Base-by-base conservation (phyloP, 1,284 basidiomycete genomes). In the Chalciporus sp. region DNA sequence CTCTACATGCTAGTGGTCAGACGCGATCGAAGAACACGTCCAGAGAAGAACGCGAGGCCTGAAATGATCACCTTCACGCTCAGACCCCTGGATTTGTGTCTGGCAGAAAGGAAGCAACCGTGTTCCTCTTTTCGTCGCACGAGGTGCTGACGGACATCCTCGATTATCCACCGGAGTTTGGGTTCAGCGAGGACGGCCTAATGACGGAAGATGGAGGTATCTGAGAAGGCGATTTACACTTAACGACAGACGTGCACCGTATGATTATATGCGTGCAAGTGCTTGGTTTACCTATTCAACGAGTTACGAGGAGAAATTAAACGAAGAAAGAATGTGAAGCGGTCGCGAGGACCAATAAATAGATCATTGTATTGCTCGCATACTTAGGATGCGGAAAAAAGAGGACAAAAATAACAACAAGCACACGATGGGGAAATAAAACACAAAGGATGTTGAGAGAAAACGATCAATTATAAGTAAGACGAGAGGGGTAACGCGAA, bases 191-290 rank as follows among this genome's bases (percentile, higher is more conserved):
- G 44, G 65, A 66, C 39, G 72, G 71, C 50, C 47, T 51, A 6
- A 37, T 20, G 4, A 42, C 47, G 1, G 70, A 68, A 49, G 70
- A 64, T 16, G 67, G 67, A 2, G 59, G 52, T 2, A 69, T 76
- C 40, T 76, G 74, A 75, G 42, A 41, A 23, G 75, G 76, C 51
- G 59, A 63, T 19, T 51, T 76, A 51, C 75, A 76, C 53, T 47
- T 71, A 41, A 71, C 73, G 7, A 47, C 48, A 0, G 62, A 58
- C 2, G 67, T 74, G 20, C 74, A 76, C 44, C 51, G 56, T 19
- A 62, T 74, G n/a, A n/a, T n/a, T n/a, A n/a, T n/a, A n/a, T n/a
- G n/a, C n/a, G n/a, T n/a, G n/a, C n/a, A n/a, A n/a, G n/a, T n/a
- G n/a, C n/a, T n/a, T n/a, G n/a, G n/a, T n/a, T n/a, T n/a, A n/a